Conservation (phyloP, 139 green algal species). For the Volvox reticuliferus region DNA sequence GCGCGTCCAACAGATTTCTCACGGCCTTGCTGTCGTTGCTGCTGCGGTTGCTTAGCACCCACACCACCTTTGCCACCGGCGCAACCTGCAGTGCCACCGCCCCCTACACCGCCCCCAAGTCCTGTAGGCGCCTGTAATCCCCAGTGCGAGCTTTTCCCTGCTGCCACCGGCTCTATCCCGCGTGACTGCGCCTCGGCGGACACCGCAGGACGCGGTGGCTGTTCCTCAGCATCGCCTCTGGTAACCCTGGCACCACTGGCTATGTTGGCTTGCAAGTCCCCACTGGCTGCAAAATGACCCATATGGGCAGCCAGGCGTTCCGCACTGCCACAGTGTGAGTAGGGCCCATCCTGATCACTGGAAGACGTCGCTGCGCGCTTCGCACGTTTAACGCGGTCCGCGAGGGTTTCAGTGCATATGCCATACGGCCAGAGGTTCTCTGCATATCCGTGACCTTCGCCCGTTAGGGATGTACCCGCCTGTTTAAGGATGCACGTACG, state of each 20-base stretch:
- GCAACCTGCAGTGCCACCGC: no score
- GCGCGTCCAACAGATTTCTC: background rate
- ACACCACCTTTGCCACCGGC: background rate
- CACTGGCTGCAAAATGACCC: background rate
- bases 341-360: background rate
- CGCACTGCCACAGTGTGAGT: slow-evolving; percentile 24
- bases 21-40: background rate
- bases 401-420: slow-evolving; percentile 21
- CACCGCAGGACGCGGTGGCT: background rate
- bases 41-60: slow-evolving; percentile 5
- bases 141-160: background rate
- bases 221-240: background rate
- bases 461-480: background rate
- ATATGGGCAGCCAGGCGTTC: background rate
- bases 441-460: background rate
- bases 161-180: background rate
- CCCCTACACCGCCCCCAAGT: background rate
- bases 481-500: background rate
- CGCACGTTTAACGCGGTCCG: slow-evolving; percentile 41
- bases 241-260: background rate
- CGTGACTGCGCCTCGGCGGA: slow-evolving; percentile 38
- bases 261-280: background rate
- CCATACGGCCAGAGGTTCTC: background rate
- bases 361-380: slow-evolving; percentile 30
- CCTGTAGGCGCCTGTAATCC: background rate